Conservation (phyloP, 2,329 filamentous ascomycete genomes). For the Gnomoniopsis sp. region DNA sequence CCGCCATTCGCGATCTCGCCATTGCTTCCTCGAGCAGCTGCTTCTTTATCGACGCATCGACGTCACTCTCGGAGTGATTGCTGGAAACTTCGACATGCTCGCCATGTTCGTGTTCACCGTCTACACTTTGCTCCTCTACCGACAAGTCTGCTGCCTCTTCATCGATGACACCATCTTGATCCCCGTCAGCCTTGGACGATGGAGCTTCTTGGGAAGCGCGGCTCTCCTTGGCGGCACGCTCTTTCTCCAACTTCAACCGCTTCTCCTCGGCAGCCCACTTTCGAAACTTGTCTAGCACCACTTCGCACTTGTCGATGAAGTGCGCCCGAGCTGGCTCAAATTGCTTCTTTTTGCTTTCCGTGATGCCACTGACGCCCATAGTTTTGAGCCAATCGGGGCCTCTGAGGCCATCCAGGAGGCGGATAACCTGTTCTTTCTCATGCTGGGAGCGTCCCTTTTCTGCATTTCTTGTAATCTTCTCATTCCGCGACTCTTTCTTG, state of each 20-base stretch:
- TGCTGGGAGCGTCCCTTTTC: slow-evolving; percentile 64
- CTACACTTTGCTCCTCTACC: slow-evolving; percentile 23
- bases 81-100: slow-evolving; percentile 39
- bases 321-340: slow-evolving; percentile 83
- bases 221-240: slow-evolving; percentile 54
- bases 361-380: slow-evolving; percentile 84
- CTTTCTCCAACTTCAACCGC: slow-evolving; percentile 71
- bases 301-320: slow-evolving; percentile 79
- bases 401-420: slow-evolving; percentile 75
- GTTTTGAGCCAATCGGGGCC: slow-evolving; percentile 90
- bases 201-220: slow-evolving; percentile 20
- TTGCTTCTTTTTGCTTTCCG: slow-evolving; percentile 79
- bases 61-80: slow-evolving; percentile 63
- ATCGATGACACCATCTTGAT: slow-evolving; percentile 22
- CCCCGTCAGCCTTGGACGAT: slow-evolving; percentile 23
- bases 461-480: slow-evolving; percentile 60
- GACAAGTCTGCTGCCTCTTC: slow-evolving; percentile 33
- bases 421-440: slow-evolving; percentile 62
- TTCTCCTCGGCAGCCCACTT: slow-evolving; percentile 90
- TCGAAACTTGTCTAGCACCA: slow-evolving; percentile 81
- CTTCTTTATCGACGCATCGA: slow-evolving; percentile 67
- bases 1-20: slow-evolving; percentile 44
- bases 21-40: slow-evolving; percentile 73
- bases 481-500: slow-evolving; percentile 56
- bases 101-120: slow-evolving; percentile 23